These are phyloP conservation scores for Nemophila menziesii DNA, from an alignment of 257 asterid genomes.

Conservation along the genomic window DNA sequence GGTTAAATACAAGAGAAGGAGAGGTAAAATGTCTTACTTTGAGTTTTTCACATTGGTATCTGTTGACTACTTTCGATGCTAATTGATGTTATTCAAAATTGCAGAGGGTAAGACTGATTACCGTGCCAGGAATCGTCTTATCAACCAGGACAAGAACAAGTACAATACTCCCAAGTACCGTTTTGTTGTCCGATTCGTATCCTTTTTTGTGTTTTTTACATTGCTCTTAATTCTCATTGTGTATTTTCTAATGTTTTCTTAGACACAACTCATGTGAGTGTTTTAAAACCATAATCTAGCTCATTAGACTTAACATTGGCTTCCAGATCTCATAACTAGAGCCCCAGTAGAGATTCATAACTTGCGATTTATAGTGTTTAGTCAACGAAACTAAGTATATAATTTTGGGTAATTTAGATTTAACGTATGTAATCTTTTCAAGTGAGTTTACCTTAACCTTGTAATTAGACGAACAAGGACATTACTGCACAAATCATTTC, in stretches of 20 bases:
- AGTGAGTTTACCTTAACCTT: conserved; percentile 25
- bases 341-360: too few species aligned
- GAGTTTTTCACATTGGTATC: background rate
- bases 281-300: too few species aligned
- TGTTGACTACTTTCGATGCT: background rate
- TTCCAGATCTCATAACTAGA: too few species aligned
- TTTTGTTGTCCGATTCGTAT: conserved; percentile 68
- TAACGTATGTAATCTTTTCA: background rate
- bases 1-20: conserved; percentile 67
- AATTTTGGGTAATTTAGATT: too few species aligned
- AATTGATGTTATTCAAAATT: background rate
- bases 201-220: conserved; percentile 11
- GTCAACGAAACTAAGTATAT: background rate
- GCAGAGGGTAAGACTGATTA: conserved; percentile 88
- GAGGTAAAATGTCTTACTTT: conserved; percentile 26
- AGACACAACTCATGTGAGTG: background rate
- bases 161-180: conserved; percentile 77
- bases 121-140: conserved; percentile 67
- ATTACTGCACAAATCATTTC: conserved; percentile 61
- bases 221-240: too few species aligned
- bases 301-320: too few species aligned
- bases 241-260: too few species aligned
- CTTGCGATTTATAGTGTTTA: too few species aligned
- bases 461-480: conserved; percentile 53
- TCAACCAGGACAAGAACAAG: conserved; percentile 82